Evolutionary conservation across 306 rosid species (phyloP).

Genomic region (Fagus crenata): DNA sequence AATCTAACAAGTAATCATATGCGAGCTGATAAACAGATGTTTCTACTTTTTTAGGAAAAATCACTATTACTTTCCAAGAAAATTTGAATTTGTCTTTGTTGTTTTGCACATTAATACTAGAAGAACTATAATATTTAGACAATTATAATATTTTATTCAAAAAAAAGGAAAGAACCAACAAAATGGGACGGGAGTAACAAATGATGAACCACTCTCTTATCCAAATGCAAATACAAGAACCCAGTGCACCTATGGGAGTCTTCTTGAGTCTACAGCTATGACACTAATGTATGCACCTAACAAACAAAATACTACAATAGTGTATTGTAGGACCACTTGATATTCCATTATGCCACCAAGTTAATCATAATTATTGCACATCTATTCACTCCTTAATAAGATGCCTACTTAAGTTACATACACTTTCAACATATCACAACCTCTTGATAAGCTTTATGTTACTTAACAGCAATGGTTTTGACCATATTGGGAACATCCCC

Average conservation of each 20-base stretch:
- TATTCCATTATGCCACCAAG: too few species aligned
- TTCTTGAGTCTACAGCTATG: neutral
- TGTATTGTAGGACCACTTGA: too few species aligned
- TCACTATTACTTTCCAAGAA: neutral
- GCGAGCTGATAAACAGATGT: neutral
- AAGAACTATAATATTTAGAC: neutral
- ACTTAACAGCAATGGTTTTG: neutral
- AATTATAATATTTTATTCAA: neutral
- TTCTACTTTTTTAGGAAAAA: neutral
- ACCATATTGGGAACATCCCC: neutral
- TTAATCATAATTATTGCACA: too few species aligned
- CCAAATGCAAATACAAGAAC: neutral
- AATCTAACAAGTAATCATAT: slow-evolving; percentile 11
- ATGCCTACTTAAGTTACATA: too few species aligned
- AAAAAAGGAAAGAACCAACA: neutral
- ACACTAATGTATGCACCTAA: neutral
- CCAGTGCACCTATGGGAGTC: neutral
- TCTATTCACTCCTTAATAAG: too few species aligned
- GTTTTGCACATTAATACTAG: neutral
- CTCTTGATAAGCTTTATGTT: too few species aligned
- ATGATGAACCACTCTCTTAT: neutral
- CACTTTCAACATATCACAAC: too few species aligned
- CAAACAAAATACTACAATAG: too few species aligned
- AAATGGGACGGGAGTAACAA: neutral
- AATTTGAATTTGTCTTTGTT: neutral